These are phyloP conservation scores for Helicocarpus griseus DNA, from an alignment of 2,329 filamentous ascomycete genomes.

Conservation along the genomic window DNA sequence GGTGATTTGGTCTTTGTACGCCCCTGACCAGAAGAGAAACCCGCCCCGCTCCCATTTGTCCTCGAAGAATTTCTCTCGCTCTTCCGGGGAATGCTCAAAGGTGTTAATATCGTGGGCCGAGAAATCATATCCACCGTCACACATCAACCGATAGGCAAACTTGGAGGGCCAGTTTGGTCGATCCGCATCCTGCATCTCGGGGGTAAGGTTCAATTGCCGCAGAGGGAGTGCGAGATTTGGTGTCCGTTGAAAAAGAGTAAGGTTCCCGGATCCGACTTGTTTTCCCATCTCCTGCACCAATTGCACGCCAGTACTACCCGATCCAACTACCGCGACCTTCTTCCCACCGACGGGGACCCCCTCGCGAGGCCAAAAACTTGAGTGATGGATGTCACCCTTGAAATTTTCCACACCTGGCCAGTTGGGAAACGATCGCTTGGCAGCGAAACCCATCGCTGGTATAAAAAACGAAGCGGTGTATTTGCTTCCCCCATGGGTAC, in stretches of 20 bases:
- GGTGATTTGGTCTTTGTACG: neutral
- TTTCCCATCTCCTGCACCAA: slow-evolving; percentile 51
- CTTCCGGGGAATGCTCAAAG: neutral
- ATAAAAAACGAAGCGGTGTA: slow-evolving; percentile 10
- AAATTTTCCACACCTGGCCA: slow-evolving; percentile 41
- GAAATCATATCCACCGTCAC: neutral
- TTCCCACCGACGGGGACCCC: slow-evolving; percentile 38
- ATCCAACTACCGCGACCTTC: slow-evolving; percentile 46
- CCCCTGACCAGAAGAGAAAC: neutral
- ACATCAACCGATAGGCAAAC: neutral
- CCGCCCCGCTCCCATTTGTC: neutral
- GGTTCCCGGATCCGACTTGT: slow-evolving; percentile 37
- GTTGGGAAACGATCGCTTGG: slow-evolving; percentile 3
- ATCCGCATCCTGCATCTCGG: slow-evolving; percentile 42
- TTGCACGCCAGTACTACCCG: slow-evolving; percentile 46
- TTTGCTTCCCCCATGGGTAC: slow-evolving; percentile 3
- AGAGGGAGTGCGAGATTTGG: slow-evolving; percentile 53
- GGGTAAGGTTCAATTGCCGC: slow-evolving; percentile 38
- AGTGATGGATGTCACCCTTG: slow-evolving; percentile 45
- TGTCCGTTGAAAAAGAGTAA: slow-evolving; percentile 57
- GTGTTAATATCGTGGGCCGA: neutral
- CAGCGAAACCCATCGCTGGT: slow-evolving; percentile 11
- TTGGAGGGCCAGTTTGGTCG: slow-evolving; percentile 3
- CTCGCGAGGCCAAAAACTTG: slow-evolving; percentile 45
- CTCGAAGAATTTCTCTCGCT: neutral